Conservation (phyloP, 2,329 filamentous ascomycete species). For the Keithomyces neogunnii region DNA sequence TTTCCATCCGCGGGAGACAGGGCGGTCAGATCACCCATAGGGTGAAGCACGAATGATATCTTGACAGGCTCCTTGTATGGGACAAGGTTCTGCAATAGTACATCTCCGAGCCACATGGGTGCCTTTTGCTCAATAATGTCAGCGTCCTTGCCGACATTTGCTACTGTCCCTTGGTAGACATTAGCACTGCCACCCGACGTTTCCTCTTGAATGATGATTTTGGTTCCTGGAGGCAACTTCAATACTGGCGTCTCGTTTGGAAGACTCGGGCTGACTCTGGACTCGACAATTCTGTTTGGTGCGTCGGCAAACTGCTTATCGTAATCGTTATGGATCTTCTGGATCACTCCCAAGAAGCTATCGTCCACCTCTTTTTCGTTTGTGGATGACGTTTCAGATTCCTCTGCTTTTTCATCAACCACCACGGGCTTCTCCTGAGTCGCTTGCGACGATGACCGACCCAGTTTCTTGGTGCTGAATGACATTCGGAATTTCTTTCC, state of each 20-base stretch:
- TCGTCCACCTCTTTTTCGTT: slow-evolving; percentile 70
- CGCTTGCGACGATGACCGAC: slow-evolving; percentile 51
- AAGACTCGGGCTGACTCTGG: slow-evolving; percentile 58
- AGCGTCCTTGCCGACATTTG: slow-evolving; percentile 64
- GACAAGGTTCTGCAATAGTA: slow-evolving; percentile 73
- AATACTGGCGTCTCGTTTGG: slow-evolving; percentile 69
- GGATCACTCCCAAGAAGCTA: slow-evolving; percentile 62
- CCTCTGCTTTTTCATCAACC: slow-evolving; percentile 68
- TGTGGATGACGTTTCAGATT: slow-evolving; percentile 53
- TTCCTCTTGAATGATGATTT: slow-evolving; percentile 62
- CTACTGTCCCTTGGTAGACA: slow-evolving; percentile 84
- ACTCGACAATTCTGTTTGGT: slow-evolving; percentile 48
- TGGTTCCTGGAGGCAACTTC: slow-evolving; percentile 59
- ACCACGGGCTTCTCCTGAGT: slow-evolving; percentile 63
- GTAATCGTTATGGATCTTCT: slow-evolving; percentile 65
- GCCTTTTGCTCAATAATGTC: slow-evolving; percentile 79
- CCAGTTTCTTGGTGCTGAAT: slow-evolving; percentile 78
- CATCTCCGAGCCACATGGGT: slow-evolving; percentile 86
- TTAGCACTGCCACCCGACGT: slow-evolving; percentile 65
- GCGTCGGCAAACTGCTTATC: slow-evolving; percentile 54
- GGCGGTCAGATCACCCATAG: slow-evolving; percentile 64
- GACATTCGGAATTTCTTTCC: slow-evolving; percentile 81
- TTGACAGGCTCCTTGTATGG: slow-evolving; percentile 89
- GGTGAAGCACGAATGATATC: slow-evolving; percentile 86
- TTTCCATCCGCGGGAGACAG: slow-evolving; percentile 72